phyloP scores from a whole-genome alignment of 495 filamentous ascomycete species.

The Penicillium flavigenum region DNA sequence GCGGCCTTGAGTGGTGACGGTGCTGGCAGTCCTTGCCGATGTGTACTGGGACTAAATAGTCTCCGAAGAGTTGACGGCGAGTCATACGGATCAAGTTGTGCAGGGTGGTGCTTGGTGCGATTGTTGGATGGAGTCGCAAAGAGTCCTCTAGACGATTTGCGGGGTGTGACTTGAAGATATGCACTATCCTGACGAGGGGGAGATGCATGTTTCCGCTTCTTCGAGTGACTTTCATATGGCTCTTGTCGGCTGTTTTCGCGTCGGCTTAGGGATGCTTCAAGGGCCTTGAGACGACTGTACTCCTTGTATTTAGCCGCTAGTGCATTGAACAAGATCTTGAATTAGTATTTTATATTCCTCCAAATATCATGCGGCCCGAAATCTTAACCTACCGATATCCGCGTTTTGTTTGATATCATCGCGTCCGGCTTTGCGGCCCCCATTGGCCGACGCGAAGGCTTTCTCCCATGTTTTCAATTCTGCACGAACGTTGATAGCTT shows the following conservation, averaged over 20 bases:
- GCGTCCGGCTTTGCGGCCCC: conserved; percentile 73
- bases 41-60: conserved; percentile 60
- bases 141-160: conserved; percentile 35
- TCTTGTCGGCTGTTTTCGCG: conserved; percentile 33
- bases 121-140: conserved; percentile 51
- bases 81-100: conserved; percentile 53
- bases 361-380: neutral
- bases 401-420: conserved; percentile 85
- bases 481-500: conserved; percentile 52
- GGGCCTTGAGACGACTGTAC: conserved; percentile 71
- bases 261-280: conserved; percentile 37
- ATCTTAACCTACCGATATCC: conserved; percentile 63
- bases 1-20: conserved; percentile 39
- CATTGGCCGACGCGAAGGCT: conserved; percentile 65
- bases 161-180: conserved; percentile 25
- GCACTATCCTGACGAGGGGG: conserved; percentile 28
- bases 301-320: conserved; percentile 87
- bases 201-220: conserved; percentile 44
- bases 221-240: conserved; percentile 27
- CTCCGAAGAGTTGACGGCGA: conserved; percentile 58
- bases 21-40: conserved; percentile 38
- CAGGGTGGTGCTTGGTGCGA: conserved; percentile 41
- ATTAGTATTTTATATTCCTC: neutral
- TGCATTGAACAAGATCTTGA: neutral
- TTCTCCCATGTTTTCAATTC: conserved; percentile 89